These are phyloP conservation scores for Rosa lucieae DNA, from an alignment of 306 rosid genomes.

Conservation along the genomic window DNA sequence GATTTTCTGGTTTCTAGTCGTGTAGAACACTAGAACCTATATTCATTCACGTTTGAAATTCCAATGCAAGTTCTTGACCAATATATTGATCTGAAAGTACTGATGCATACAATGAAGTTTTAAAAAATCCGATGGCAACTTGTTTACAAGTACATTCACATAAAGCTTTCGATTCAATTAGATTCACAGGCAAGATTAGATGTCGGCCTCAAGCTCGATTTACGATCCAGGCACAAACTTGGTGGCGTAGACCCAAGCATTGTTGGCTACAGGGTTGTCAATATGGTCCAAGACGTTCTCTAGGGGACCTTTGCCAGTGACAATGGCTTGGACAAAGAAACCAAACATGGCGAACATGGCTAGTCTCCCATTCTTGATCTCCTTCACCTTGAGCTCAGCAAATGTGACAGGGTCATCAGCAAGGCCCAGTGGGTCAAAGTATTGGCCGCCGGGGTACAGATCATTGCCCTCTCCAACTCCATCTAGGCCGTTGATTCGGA, in stretches of 20 bases:
- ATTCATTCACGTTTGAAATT: not conserved
- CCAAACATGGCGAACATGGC: constrained; percentile 98
- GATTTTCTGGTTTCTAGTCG: not conserved
- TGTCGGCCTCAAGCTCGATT: not conserved
- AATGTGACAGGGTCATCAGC: constrained; percentile 84
- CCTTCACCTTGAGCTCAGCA: constrained; percentile 90
- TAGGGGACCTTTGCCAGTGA: constrained; percentile 86
- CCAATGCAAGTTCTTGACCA: not conserved
- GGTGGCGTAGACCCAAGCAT: constrained; percentile 95
- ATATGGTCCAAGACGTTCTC: constrained; percentile 89
- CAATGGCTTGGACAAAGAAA: constrained; percentile 95
- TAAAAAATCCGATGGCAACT: not conserved
- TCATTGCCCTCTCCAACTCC: constrained; percentile 88
- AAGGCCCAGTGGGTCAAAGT: constrained; percentile 90
- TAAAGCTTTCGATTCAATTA: not conserved
- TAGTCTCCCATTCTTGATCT: constrained; percentile 78
- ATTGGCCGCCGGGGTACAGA: constrained; percentile 89
- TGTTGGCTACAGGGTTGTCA: constrained; percentile 90
- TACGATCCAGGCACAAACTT: constrained; percentile 86
- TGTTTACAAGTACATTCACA: constrained; percentile 2
- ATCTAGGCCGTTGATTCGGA: constrained; percentile 81
- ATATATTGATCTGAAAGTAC: not conserved
- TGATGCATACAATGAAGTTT: not conserved
- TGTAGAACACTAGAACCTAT: not conserved
- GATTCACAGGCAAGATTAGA: constrained; percentile 21